phyloP scores from a whole-genome alignment of 2,329 filamentous ascomycete genomes.

The Venturia asperata region DNA sequence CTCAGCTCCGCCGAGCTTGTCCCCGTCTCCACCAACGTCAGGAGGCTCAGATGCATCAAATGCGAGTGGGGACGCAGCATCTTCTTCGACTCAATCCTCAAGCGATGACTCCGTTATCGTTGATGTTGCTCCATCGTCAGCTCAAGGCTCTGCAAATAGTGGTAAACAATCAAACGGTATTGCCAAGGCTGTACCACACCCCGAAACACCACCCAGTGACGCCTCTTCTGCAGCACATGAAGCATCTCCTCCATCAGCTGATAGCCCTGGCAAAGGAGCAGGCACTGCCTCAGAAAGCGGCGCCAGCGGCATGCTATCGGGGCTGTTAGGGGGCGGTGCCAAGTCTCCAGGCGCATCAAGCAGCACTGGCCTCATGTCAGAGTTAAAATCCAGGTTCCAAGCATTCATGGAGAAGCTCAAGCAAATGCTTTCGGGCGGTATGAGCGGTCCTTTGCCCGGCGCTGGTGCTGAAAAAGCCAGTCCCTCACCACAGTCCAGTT shows the following conservation, averaged over 20 bases:
- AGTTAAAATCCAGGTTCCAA: neutral
- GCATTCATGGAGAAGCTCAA: neutral
- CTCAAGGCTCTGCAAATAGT: neutral
- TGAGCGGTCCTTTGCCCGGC: neutral
- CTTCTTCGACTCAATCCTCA: neutral
- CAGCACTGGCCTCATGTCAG: neutral
- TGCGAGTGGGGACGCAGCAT: neutral
- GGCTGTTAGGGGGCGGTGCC: neutral
- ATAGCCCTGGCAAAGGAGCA: neutral
- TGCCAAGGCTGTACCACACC: neutral
- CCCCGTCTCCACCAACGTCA: neutral
- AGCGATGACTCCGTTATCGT: neutral
- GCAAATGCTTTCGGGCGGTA: neutral
- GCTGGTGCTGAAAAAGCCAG: neutral
- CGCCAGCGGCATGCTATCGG: neutral
- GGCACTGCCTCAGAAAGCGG: neutral
- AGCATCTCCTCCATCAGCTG: neutral
- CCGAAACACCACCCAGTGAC: neutral
- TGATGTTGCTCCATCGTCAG: neutral
- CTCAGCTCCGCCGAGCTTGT: neutral
- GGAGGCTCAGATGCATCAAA: neutral
- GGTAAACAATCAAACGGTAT: neutral
- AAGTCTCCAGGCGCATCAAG: neutral
- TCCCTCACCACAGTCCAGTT: neutral
- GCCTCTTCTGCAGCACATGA: neutral